Base-by-base conservation (phyloP, 306 rosid species). In the Pterocarpus macrocarpus region DNA sequence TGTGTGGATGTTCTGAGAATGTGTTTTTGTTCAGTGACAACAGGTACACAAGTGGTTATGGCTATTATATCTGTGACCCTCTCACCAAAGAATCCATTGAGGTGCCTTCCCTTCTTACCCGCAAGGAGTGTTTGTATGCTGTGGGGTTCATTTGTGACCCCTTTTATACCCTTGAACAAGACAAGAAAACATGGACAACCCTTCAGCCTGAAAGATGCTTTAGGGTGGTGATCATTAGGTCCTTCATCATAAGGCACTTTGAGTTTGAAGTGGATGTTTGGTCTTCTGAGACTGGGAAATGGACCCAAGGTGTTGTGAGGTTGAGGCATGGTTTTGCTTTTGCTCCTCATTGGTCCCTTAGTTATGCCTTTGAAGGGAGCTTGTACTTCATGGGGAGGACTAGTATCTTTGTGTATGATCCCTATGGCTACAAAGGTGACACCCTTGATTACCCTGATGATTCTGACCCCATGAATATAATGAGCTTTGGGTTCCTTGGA, bases 401-500 rank as follows among this genome's bases (percentile, higher is more conserved):
- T 8, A n/a, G 39, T 22, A 75, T 82, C 22, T 69, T 82, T 58
- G 77, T 69, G 41, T 47, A 35, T 39, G 77, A 75, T 76, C 77
- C 77, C 4, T 39, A 45, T 68, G 8, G 36, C 1, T 10, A 7
- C 0, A 11, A 39, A 0, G 4, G 17, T 28, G 15, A 22, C 1
- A 33, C 35, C 0, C 52, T 82, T 59, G 16, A 49, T 47, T 82
- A 75, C 17, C 85, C 85, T 7, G 5, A 3, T 0, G 71, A 1
- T 6, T 64, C 77, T 49, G 77, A 82, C 8, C n/a, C 65, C 2
- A 49, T 59, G 85, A 68, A 69, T n/a, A 69, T 82, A 35, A 82
- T 82, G 72, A 82, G 77, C n/a, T 75, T 69, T 61, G 81, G 85
- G 7, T 82, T 15, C 14, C 77, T 82, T 49, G 81, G 85, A 1